Conservation (phyloP, 306 rosid species). For the Castanea crenata region DNA sequence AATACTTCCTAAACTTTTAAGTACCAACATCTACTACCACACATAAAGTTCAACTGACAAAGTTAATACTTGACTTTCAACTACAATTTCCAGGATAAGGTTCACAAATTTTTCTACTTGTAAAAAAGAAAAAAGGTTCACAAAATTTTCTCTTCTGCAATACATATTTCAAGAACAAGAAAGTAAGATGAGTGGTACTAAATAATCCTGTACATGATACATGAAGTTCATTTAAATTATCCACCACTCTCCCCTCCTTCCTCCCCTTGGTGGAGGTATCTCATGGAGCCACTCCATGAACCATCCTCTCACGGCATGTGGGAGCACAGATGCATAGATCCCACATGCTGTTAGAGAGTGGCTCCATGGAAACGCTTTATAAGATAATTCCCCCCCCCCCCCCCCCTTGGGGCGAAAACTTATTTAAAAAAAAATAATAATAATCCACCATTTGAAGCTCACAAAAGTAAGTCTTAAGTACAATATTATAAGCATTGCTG, state of each 20-base stretch:
- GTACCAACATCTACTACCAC: not conserved
- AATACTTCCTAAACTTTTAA: not conserved
- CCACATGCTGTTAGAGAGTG: too few species aligned
- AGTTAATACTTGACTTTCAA: constrained; percentile 1
- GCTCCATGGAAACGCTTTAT: too few species aligned
- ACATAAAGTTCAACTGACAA: constrained; percentile 4
- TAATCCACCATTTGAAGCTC: not conserved
- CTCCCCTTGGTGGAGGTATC: too few species aligned
- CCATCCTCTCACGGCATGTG: too few species aligned
- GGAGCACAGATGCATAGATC: too few species aligned
- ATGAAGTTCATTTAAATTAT: not conserved
- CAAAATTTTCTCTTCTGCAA: not conserved
- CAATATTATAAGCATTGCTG: not conserved
- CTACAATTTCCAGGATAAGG: not conserved
- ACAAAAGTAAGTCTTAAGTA: not conserved
- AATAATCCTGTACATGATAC: not conserved
- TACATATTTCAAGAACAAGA: not conserved
- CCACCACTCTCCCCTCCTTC: not conserved
- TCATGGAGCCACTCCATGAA: too few species aligned
- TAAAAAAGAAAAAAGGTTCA: too few species aligned
- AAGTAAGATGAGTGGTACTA: not conserved
- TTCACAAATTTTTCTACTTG: not conserved
- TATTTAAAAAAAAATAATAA: not conserved
- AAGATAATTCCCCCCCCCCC: too few species aligned
- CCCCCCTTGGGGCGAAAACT: too few species aligned